Evolutionary conservation across 1,284 basidiomycete genomes (phyloP).

Genomic region (Phellinidium pouzarii): DNA sequence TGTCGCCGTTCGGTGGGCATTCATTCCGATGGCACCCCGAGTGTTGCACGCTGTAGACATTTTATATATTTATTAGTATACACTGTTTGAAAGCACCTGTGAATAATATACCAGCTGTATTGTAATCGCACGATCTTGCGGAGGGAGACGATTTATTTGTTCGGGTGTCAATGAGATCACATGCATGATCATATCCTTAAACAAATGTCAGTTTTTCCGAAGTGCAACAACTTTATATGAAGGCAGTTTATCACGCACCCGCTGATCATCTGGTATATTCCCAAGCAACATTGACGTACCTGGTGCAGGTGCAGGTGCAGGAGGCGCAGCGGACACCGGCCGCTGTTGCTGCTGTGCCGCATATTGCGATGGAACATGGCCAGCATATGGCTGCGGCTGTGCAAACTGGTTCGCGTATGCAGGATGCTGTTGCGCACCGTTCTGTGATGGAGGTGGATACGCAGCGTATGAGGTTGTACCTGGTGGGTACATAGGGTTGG

Average conservation of each 20-base stretch:
- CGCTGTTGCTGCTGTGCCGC: constrained; percentile 3
- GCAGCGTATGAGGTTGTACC: background rate
- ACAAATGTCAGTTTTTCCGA: background rate
- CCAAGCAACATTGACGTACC: background rate
- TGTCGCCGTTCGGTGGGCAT: background rate
- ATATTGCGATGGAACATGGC: background rate
- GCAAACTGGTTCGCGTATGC: background rate
- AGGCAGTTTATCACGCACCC: background rate
- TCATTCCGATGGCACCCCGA: constrained; percentile 16
- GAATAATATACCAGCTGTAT: constrained; percentile 15
- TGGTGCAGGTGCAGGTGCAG: background rate
- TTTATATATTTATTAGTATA: background rate
- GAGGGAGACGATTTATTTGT: constrained; percentile 14
- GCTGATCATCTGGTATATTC: constrained; percentile 17
- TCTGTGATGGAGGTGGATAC: background rate
- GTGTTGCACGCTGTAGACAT: constrained; percentile 13
- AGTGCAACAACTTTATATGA: background rate
- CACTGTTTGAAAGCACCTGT: background rate
- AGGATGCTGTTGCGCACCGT: background rate
- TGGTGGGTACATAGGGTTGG: background rate
- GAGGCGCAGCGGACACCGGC: background rate
- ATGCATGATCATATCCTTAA: constrained; percentile 19
- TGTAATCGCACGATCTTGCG: constrained; percentile 16
- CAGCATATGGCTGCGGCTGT: constrained; percentile 3
- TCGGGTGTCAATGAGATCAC: constrained; percentile 19